These are phyloP conservation scores for Maudiozyma turicensis DNA, from an alignment of 805 yeast genomes.

Conservation along the genomic window DNA sequence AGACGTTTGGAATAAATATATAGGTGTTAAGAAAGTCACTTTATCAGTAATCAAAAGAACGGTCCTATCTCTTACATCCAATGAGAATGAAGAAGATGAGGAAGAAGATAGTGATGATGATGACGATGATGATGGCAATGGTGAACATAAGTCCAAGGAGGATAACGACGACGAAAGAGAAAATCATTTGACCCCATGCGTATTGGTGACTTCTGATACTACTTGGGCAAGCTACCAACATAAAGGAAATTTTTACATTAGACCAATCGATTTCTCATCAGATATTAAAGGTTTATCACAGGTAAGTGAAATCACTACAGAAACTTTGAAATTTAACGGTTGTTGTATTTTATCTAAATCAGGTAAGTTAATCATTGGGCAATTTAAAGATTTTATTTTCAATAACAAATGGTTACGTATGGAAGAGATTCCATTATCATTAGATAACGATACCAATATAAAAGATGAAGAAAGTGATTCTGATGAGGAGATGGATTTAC, in stretches of 20 bases:
- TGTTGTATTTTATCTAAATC: conserved; percentile 19
- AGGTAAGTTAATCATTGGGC: conserved; percentile 24
- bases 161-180: conserved; percentile 7
- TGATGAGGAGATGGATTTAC: conserved; percentile 10
- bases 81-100: conserved; percentile 26
- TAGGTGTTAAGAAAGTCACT: conserved; percentile 59
- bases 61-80: conserved; percentile 7
- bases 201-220: conserved; percentile 26
- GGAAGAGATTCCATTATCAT: conserved; percentile 1
- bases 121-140: conserved; percentile 9
- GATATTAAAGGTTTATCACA: conserved; percentile 6
- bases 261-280: conserved; percentile 21
- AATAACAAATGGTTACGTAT: conserved; percentile 18
- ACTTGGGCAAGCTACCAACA: conserved; percentile 29
- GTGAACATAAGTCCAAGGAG: conserved; percentile 1
- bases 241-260: conserved; percentile 15
- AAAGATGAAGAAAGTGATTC: conserved; percentile 6
- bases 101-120: conserved; percentile 7
- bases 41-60: conserved; percentile 17
- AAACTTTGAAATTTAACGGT: conserved; percentile 19
- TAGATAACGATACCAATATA: conserved; percentile 1
- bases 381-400: conserved; percentile 13
- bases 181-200: conserved; percentile 7
- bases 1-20: conserved; percentile 57
- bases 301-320: conserved; percentile 15